phyloP scores from a whole-genome alignment of 306 rosid species.

The Castanopsis chinensis region DNA sequence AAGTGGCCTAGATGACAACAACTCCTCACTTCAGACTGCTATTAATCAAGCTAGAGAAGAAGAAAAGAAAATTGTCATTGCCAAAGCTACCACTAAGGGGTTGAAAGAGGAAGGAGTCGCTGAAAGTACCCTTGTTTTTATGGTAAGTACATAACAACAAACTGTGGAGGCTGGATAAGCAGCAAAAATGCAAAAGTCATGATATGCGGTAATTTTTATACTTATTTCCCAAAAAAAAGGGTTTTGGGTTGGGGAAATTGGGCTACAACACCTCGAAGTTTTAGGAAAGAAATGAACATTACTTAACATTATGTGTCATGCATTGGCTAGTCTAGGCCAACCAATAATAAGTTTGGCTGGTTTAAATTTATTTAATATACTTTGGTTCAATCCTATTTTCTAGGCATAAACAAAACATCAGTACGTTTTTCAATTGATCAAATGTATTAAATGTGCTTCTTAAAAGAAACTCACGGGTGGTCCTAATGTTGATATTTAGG shows the following conservation, averaged over 20 bases:
- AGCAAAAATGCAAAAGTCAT: background rate
- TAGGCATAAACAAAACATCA: slow-evolving; percentile 2
- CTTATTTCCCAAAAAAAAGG: too few species aligned
- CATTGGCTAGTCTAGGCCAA: background rate
- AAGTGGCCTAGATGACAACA: slow-evolving; percentile 32
- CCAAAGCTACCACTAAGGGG: slow-evolving; percentile 75
- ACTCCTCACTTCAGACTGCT: slow-evolving; percentile 49
- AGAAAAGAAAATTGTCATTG: slow-evolving; percentile 67
- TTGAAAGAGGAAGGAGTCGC: slow-evolving; percentile 81
- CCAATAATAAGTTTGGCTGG: background rate
- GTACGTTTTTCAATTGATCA: background rate
- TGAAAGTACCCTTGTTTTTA: slow-evolving; percentile 54
- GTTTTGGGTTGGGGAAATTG: too few species aligned
- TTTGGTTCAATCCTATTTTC: background rate
- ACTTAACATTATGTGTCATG: background rate
- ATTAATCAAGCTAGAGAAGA: slow-evolving; percentile 73
- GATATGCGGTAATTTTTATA: too few species aligned
- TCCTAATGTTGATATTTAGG: slow-evolving; percentile 42
- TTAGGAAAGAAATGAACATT: too few species aligned
- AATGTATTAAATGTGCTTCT: slow-evolving; percentile 10
- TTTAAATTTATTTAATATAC: background rate
- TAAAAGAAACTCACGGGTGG: slow-evolving; percentile 5
- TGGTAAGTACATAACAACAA: slow-evolving; percentile 40
- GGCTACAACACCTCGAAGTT: too few species aligned
- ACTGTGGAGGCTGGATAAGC: background rate